Base-by-base conservation (phyloP, 225 moss, liverwort and hornwort species). In the Thuidium tamariscinum region DNA sequence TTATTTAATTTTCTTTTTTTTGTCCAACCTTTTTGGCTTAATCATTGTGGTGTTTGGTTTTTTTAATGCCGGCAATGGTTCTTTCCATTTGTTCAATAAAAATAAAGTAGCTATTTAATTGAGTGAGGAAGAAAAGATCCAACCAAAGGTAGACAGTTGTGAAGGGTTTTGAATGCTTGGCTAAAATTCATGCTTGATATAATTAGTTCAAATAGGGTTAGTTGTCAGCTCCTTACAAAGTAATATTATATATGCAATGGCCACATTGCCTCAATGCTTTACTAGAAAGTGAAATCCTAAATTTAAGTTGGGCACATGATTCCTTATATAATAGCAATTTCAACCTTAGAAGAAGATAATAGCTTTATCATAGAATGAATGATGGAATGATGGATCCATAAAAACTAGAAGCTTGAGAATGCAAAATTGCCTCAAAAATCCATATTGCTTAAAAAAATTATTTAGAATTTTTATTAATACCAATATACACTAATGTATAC, bases 211-310 rank as follows among this genome's bases (percentile, higher is more conserved):
- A 21, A 4, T 0, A 39, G 0, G 22, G 10, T 2, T 37, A 37
- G 3, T 69, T 39, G 2, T 21, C 67, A 37, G 12, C 2, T 11
- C 7, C 22, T 0, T 66, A 2, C 3, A 3, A 20, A 20, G 20
- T 10, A 5, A 37, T 2, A 13, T 0, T 7, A 3, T 68, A 8
- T 14, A 23, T 25, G 4, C 0, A 8, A 0, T 68, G 56, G 19
- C 25, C 4, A 23, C 25, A 68, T 25, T 0, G 0, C 39, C 3
- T 68, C 14, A 68, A 70, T 42, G 16, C 16, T 69, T 69, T 15
- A 67, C 1, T 1, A 39, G 1, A 68, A 39, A 41, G 8, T 25
- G 2, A 41, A 69, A 13, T 1, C 25, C 14, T 4, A 8, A 41
- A 39, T 39, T 23, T 7, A 42, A 70, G 15, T 15, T 42, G 10